Conservation (phyloP, 2,329 filamentous ascomycete species). For the Metarhizium guizhouense region DNA sequence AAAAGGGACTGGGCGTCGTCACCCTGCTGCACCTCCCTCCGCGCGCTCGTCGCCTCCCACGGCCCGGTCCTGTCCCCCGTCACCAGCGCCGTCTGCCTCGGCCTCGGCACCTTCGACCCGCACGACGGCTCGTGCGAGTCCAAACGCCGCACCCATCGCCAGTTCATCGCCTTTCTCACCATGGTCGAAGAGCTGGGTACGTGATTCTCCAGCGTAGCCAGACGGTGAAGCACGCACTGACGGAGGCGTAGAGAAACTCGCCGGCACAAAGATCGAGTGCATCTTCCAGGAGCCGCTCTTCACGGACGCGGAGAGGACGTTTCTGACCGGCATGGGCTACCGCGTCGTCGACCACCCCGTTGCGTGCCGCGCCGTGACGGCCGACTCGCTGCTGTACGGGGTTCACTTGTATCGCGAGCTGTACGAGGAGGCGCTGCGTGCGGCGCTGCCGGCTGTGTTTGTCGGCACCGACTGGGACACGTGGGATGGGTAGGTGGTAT, state of each 20-base stretch:
- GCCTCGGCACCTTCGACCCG: constrained; percentile 46
- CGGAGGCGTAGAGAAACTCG: constrained; percentile 11
- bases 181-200: constrained; percentile 36
- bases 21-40: constrained; percentile 21
- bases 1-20: constrained; percentile 19
- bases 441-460: constrained; percentile 40
- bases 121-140: constrained; percentile 35
- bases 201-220: not conserved
- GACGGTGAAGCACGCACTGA: too few species aligned
- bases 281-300: constrained; percentile 48
- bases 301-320: constrained; percentile 36
- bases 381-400: constrained; percentile 47
- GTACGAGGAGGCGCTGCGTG: constrained; percentile 41
- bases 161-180: constrained; percentile 42
- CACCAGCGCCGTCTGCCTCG: constrained; percentile 41
- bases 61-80: constrained; percentile 15
- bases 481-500: constrained; percentile 39
- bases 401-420: constrained; percentile 49
- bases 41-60: constrained; percentile 21
- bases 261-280: constrained; percentile 27
- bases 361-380: constrained; percentile 41
- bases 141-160: constrained; percentile 37
- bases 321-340: constrained; percentile 47
- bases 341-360: constrained; percentile 39
- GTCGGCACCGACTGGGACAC: constrained; percentile 46